Evolutionary conservation across 1,139 yeast species (phyloP), one percentile per base, ranked within the genome.

Genomic region (Zhuliangozyma parablackwelliae): DNA sequence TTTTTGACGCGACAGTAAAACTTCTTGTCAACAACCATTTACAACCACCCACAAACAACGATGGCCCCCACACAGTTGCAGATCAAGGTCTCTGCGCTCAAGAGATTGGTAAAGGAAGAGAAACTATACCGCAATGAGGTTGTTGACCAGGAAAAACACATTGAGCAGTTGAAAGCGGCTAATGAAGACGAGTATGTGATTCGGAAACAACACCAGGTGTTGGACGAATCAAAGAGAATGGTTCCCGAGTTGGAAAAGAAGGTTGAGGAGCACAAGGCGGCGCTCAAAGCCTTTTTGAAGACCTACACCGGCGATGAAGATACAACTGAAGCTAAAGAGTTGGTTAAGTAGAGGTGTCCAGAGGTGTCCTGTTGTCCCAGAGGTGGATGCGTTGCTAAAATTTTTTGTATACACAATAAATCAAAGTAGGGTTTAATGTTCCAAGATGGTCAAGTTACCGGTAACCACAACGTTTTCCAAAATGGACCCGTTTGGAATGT

Each of bases 391-490:
- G n/a, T n/a, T n/a, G n/a, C n/a, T n/a, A n/a, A n/a, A n/a, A n/a
- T n/a, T 16, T 16, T 16, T 16, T 3, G 16, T 16, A 16, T 16
- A 24, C n/a, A 24, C 9, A 24, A 24, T 9, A 24, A 24, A 24
- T 9, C 9, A 24, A 9, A 24, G n/a, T 10, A 24, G 3, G 3
- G 26, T 9, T 53, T 65, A 92, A 66, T 92, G 98, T 70, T 92
- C 98, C 56, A 92, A 78, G 51, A 92, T 90, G 54, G 95, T 88
- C 67, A 92, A 78, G 69, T 87, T 88, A 62, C 98, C 98, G 41
- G 98, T 92, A 53, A 92, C 89, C 49, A 92, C 98, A 38, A 90
- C 97, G 56, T 92, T 92, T 65, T 92, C 98, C 54, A 92, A 76
- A 40, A 89, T 76, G 23, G 96, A 77, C 31, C 98, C 98, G 57